Base-by-base conservation (phyloP, 352 stramenopile species). In the Blastocystis sp. region DNA sequence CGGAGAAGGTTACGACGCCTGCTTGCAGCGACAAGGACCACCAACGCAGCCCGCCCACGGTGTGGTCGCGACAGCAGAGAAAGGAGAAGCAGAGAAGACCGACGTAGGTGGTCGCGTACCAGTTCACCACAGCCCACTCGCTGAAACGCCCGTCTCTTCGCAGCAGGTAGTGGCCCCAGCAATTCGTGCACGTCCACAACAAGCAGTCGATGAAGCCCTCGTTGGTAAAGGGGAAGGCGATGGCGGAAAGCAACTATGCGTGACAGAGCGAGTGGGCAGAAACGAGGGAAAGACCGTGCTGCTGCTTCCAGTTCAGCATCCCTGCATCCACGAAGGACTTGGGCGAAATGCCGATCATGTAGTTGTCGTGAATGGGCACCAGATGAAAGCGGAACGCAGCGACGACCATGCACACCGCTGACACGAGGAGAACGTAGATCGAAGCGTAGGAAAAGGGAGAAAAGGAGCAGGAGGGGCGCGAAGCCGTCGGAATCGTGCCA, bases 191-290 rank as follows among this genome's bases (percentile, higher is more conserved):
- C 13, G 21, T 29, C 10, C 61, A 65, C 21, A 59, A 4, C 24
- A 81, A 19, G 61, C 60, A 81, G 61, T 81, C 71, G 29, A 65
- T 39, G 13, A 63, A 35, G 26, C 71, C 71, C 21, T 81, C 71
- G 31, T 65, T 2, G 3, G n/a, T 33, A 50, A 81, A 65, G 21
- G 39, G 71, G 45, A 50, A 81, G 45, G 45, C 9, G 16, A 55
- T 16, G 16, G 16, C 45, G 45, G 45, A 55, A 6, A 6, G 45
- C 6, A 55, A 16, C 45, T 55, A 55, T 16, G 16, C 6, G 16
- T 55, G 16, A 55, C 6, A 16, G 16, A 55, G 16, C 6, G 45
- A 55, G 45, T 55, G 45, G 45, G 16, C 4, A 81, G 2, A 33
- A 81, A 65, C 12, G 21, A 39, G 24, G 29, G 29, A 19, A 33